Evolutionary conservation across 306 rosid species (phyloP).

Genomic region (Erythrophleum fordii): DNA sequence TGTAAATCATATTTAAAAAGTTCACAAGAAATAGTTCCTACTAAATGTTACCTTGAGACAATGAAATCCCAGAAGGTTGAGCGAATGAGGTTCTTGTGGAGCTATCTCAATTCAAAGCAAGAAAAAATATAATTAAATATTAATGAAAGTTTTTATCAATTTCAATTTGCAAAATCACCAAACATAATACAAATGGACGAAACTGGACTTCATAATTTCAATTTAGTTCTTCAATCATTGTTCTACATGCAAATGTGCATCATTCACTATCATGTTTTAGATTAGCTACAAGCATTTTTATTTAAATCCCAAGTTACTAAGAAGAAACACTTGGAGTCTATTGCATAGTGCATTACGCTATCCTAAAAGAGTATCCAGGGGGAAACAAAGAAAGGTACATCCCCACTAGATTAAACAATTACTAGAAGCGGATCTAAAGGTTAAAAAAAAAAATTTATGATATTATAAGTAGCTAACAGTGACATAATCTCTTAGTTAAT

Average conservation of each 20-base stretch:
- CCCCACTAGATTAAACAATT: slow-evolving; percentile 12
- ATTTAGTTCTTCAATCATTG: neutral
- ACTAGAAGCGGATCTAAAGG: neutral
- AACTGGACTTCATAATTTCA: slow-evolving; percentile 20
- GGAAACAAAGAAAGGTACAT: slow-evolving; percentile 5
- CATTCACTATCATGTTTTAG: slow-evolving; percentile 23
- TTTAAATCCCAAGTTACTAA: slow-evolving; percentile 14
- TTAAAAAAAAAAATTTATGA: slow-evolving; percentile 29
- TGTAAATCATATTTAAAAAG: slow-evolving; percentile 20
- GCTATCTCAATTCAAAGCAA: slow-evolving; percentile 51
- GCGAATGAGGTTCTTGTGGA: slow-evolving; percentile 85
- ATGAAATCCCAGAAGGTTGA: slow-evolving; percentile 93
- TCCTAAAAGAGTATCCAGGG: slow-evolving; percentile 6
- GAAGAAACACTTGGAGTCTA: neutral
- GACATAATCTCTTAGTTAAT: slow-evolving; percentile 25
- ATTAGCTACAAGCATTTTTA: slow-evolving; percentile 14
- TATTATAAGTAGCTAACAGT: slow-evolving; percentile 11
- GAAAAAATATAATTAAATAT: slow-evolving; percentile 17
- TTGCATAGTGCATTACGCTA: neutral
- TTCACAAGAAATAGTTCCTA: slow-evolving; percentile 29
- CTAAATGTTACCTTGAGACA: slow-evolving; percentile 76
- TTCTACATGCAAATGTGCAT: neutral
- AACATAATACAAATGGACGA: slow-evolving; percentile 21
- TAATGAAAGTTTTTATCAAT: slow-evolving; percentile 29
- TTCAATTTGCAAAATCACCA: slow-evolving; percentile 21